These are phyloP conservation scores for Linnemannia elongata DNA, from an alignment of 192 early-diverging fungal species.

Conservation along the genomic window DNA sequence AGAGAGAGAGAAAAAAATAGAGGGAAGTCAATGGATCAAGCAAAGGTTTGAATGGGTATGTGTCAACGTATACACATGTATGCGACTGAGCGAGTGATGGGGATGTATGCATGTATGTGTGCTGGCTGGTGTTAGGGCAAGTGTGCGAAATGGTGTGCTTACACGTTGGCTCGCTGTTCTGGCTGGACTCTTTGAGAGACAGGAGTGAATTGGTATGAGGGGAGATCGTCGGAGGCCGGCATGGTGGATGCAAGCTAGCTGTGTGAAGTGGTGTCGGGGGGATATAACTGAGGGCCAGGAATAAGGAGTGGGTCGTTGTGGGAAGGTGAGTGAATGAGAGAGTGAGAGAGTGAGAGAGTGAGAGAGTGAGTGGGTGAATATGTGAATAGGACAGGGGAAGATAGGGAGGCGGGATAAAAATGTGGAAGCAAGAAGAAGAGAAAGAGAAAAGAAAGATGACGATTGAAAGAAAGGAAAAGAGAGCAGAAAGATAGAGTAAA, in stretches of 20 bases:
- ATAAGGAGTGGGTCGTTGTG: conserved; percentile 58
- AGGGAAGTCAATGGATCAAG: background rate
- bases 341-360: conserved; percentile 13
- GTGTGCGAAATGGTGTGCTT: conserved; percentile 18
- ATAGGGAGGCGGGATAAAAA: too few species aligned
- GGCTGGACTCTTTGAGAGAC: conserved; percentile 60
- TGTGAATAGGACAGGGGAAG: too few species aligned
- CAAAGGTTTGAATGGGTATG: background rate
- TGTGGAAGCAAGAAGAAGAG: too few species aligned
- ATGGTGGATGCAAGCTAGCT: conserved; percentile 5
- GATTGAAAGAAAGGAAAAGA: too few species aligned
- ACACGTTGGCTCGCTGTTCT: conserved; percentile 64
- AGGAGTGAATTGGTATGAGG: conserved; percentile 47
- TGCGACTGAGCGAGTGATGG: background rate
- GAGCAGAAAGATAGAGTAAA: too few species aligned
- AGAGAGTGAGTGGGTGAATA: background rate
- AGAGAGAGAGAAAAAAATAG: background rate
- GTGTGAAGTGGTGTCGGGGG: background rate
- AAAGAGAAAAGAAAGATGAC: too few species aligned
- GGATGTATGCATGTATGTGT: background rate
- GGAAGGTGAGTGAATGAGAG: background rate
- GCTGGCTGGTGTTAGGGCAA: too few species aligned
- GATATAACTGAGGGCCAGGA: background rate
- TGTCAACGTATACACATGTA: background rate
- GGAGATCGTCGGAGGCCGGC: conserved; percentile 48